Evolutionary conservation across 2,329 filamentous ascomycete genomes (phyloP), one percentile per base, ranked within the genome.

Genomic region (Talaromyces amestolkiae): DNA sequence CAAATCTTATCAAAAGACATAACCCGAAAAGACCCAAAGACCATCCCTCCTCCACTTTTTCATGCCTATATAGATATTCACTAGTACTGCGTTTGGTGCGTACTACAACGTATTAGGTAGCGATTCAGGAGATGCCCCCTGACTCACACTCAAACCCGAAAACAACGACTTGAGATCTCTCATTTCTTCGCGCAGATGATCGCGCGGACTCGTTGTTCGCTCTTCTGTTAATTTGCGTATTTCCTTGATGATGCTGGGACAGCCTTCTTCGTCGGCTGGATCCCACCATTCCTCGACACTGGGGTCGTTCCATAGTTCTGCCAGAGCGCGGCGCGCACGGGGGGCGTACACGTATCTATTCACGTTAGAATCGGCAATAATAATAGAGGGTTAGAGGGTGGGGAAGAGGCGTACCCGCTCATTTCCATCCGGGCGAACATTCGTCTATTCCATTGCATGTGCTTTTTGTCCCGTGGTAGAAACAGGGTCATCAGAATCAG

Each of bases 221-320:
- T 95, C 91, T 70, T 91, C 88, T 33, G 93, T 91, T 77, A 97
- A 93, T 49, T 87, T 85, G 22, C 93, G 89, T 67, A 97, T 88
- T 63, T 86, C 89, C 61, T 88, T 89, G 63, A 97, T 83, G 49
- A 96, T 86, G 0, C 86, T 85, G 11, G 86, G 89, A 71, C 91
- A 91, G 1, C 86, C 87, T 79, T 94, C 90, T 68, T 92, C 87
- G 75, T 95, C 86, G 75, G 94, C 86, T 2, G 93, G 91, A 2
- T 97, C 85, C 95, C 95, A 99, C 92, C 93, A 97, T 65, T 89
- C 84, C 53, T 86, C 86, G 62, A 93, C 87, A 22, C 89, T 87
- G 15, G 87, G 84, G 51, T 91, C 86, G 66, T 85, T 82, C 83
- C 95, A 97, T 27, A 92, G 77, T 56, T 90, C 85, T 37, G 91